Evolutionary conservation across 1,284 basidiomycete genomes (phyloP), one percentile per base, ranked within the genome.

Genomic region (Ceratobasidium theobromae): DNA sequence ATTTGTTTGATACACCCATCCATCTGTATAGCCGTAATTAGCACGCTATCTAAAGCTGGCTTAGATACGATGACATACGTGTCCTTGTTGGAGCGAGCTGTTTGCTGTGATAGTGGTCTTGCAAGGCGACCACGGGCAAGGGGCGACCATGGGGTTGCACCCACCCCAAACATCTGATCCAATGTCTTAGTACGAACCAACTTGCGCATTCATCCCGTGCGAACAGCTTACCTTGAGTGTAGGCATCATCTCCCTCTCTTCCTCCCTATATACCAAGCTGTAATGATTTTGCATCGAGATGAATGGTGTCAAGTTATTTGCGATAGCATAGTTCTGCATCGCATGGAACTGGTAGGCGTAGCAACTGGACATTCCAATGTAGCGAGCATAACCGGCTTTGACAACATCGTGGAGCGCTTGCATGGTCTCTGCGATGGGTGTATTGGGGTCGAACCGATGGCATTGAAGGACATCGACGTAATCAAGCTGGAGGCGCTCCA

Each of bases 81-180:
- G 69, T 82, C 81, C 0, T 70, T 75, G 28, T 73, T 48, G 3
- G 72, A 73, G 25, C 77, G 77, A 54, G 69, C 75, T 0, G 77
- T 79, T 25, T 73, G 71, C 9, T 74, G 73, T 6, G 67, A 70
- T 4, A 77, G 66, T 1, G 82, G 81, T 0, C 82, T 76, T n/a
- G 78, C 76, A 11, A 83, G 73, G 3, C 80, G 69, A 1, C 82
- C 82, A 30, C 81, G 75, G 3, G 79, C 82, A 21, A 84, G 75
- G 0, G 82, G 81, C 1, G 79, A 80, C 79, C 80, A 83, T 1
- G 80, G 80, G 53, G 81, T 82, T 11, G 76, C 74, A 0, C 80
- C 79, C 38, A 80, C 77, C 14, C 78, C 78, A 25, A 60, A 38
- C 28, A 33, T 5, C 46, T 35, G 16, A 2, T 28, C 18, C 55